Evolutionary conservation across 305 asterid genomes (phyloP).

Genomic region (Solanum hybrid): DNA sequence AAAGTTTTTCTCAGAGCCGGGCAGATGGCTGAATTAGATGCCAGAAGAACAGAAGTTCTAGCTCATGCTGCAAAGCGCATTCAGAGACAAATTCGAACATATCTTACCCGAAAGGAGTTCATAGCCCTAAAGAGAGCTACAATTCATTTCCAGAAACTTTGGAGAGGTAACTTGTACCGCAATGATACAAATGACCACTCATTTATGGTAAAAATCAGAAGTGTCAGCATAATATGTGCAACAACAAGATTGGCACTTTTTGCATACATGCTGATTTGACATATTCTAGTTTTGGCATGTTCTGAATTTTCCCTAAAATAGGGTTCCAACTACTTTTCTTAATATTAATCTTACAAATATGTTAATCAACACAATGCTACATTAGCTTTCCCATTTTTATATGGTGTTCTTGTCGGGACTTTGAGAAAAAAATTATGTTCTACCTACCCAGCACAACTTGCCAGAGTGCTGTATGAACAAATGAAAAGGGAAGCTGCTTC

Average conservation of each 20-base stretch:
- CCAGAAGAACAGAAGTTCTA: slow-evolving; percentile 83
- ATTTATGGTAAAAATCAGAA: neutral
- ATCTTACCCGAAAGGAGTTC: slow-evolving; percentile 70
- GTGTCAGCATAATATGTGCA: neutral
- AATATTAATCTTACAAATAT: neutral
- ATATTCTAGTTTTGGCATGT: neutral
- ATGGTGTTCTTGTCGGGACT: neutral
- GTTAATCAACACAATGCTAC: neutral
- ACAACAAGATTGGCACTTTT: neutral
- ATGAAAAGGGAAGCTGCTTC: slow-evolving; percentile 92
- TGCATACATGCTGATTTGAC: slow-evolving; percentile 1
- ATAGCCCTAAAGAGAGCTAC: slow-evolving; percentile 58
- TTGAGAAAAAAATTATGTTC: neutral
- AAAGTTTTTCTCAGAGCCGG: slow-evolving; percentile 98
- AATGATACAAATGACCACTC: neutral
- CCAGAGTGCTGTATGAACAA: slow-evolving; percentile 57
- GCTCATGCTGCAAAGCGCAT: slow-evolving; percentile 70
- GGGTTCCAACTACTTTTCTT: neutral
- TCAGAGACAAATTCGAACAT: slow-evolving; percentile 82
- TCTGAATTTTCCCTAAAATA: neutral
- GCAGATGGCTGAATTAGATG: slow-evolving; percentile 96
- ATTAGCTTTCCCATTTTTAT: neutral
- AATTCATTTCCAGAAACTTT: slow-evolving; percentile 53
- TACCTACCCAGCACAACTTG: slow-evolving; percentile 56
- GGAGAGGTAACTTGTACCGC: slow-evolving; percentile 66